Evolutionary conservation across 371 early-diverging fungal genomes (phyloP), one percentile per base, ranked within the genome.

Genomic region (Mucor sp.): DNA sequence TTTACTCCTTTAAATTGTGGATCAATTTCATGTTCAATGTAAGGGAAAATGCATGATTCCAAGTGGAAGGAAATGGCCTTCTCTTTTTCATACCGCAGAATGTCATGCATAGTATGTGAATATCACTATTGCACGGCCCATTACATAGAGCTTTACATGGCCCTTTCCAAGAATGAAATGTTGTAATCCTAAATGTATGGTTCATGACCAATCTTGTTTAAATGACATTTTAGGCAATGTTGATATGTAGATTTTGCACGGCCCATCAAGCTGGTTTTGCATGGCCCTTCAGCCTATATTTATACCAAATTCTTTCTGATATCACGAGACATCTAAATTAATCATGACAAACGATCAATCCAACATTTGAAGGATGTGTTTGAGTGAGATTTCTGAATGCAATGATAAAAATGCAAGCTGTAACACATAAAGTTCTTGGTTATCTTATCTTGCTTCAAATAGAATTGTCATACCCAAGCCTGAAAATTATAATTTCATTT

Each of bases 271-370:
- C 4, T 50, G 50, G 25, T 50, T 60, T 44, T 60, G 41, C 61
- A 60, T 44, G 61, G 61, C 61, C 61, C 61, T 25, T 23, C 14
- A 30, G n/a, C 57, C 37, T 35, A 35, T 56, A 56, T 28, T 56
- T 56, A 30, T 57, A 30, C 17, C 32, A 32, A 12, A 11, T n/a
- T 4, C n/a, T 27, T 17, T 14, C 30, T 32, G 27, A 57, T 44
- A 19, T 44, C 44, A 44, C 44, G 44, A 7, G 32, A 30, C 7
- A 33, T 32, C 28, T 6, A 32, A 56, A 56, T 56, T 30, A 56
- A 56, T 56, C 32, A 56, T 56, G 53, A 53, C 56, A 56, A 56
- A 56, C n/a, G 32, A n/a, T 27, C 56, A 50, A 25, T 11, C 23
- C 14, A 50, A 44, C 37, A 50, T 56, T 28, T 32, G 32, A 32